Conservation (phyloP, 371 early-diverging fungal genomes). For the Apophysomyces sp. region DNA sequence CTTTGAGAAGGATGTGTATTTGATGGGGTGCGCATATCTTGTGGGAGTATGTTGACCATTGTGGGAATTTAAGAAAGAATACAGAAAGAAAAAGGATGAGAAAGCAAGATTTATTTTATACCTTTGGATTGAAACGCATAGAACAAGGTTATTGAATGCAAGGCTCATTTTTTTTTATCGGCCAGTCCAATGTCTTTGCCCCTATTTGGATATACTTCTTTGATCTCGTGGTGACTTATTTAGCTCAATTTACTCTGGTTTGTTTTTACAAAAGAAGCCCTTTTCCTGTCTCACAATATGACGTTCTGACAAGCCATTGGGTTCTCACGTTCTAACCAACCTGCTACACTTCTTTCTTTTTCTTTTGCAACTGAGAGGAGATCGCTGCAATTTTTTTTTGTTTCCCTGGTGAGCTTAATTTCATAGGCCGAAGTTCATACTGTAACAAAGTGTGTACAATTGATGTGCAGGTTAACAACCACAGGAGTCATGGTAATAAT, state of each 20-base stretch:
- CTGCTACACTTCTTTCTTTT: neutral
- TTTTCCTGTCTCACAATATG: neutral
- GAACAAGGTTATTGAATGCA: too few species aligned
- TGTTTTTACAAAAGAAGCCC: neutral
- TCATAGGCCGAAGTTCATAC: too few species aligned
- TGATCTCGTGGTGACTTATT: neutral
- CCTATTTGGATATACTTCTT: neutral
- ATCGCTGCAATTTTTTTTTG: neutral
- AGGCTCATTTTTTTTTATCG: too few species aligned
- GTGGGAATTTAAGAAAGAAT: neutral
- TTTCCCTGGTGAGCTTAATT: too few species aligned
- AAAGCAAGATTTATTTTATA: neutral
- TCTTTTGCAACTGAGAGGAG: neutral
- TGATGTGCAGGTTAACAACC: too few species aligned
- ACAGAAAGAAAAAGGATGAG: neutral
- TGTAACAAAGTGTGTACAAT: too few species aligned
- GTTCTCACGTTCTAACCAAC: neutral
- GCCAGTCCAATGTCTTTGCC: neutral
- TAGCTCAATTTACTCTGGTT: neutral
- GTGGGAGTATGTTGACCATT: neutral
- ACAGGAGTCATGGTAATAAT: too few species aligned
- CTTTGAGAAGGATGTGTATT: slow-evolving; percentile 35
- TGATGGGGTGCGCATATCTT: slow-evolving; percentile 23
- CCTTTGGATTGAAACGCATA: too few species aligned
- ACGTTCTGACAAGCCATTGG: neutral